Evolutionary conservation across 2,329 filamentous ascomycete species (phyloP).

Genomic region (Paraphoma chrysanthemicola): DNA sequence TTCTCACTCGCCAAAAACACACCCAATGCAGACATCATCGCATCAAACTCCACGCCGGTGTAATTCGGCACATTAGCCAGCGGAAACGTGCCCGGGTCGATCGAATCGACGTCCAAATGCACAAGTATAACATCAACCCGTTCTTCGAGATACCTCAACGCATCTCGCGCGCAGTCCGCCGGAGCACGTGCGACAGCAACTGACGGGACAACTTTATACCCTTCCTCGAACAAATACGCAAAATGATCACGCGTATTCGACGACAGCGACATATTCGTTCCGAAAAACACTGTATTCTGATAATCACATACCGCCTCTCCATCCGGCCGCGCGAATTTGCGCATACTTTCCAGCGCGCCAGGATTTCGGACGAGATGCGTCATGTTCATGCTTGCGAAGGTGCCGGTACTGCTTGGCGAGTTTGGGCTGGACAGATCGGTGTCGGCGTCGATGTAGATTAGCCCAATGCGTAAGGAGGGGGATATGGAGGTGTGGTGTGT

Average conservation of each 20-base stretch:
- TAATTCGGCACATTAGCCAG: constrained; percentile 32
- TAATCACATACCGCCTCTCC: constrained; percentile 14
- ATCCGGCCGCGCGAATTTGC: constrained; percentile 9
- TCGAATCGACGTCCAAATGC: constrained; percentile 35
- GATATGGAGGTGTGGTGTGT: background rate
- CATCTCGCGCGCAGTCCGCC: constrained; percentile 11
- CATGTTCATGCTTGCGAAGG: constrained; percentile 31
- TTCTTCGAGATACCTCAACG: constrained; percentile 25
- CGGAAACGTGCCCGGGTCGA: constrained; percentile 31
- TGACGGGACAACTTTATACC: constrained; percentile 27
- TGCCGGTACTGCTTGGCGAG: constrained; percentile 14
- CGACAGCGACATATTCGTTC: constrained; percentile 12
- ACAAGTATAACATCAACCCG: constrained; percentile 27
- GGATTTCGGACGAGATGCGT: constrained; percentile 23
- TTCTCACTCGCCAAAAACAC: constrained; percentile 27
- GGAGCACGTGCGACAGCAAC: constrained; percentile 15
- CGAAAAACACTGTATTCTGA: constrained; percentile 24
- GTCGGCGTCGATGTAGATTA: constrained; percentile 27
- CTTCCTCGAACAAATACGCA: constrained; percentile 31
- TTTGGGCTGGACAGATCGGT: constrained; percentile 21
- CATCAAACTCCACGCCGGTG: constrained; percentile 27
- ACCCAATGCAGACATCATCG: constrained; percentile 24
- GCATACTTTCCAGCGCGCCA: constrained; percentile 14
- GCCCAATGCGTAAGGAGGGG: constrained; percentile 7
- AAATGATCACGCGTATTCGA: constrained; percentile 19